Base-by-base conservation (phyloP, 116 monocot species). In the Dioscorea cayenensis region DNA sequence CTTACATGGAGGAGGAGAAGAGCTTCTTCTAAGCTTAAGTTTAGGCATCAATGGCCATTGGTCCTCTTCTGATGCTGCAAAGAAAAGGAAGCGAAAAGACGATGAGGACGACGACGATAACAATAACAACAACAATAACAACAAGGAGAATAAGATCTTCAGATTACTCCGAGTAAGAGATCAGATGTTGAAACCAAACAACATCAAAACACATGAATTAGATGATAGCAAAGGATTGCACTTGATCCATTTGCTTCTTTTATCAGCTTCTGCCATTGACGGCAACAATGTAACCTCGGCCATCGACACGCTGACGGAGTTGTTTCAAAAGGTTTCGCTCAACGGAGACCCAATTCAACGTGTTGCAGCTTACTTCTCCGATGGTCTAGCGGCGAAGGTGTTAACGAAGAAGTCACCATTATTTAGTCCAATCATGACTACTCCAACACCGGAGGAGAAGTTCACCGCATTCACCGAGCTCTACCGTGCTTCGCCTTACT, bases 261-360 rank as follows among this genome's bases (percentile, higher is more conserved):
- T 68, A 1, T 68, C 80, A 2, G 89, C 83, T 27, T 59, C 77
- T 5, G 71, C 85, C 2, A 50, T 78, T 3, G 80, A 78, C 61
- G 35, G 48, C 1, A 58, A 69, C 37, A 51, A 85, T 68, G 17
- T 16, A 6, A 29, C 7, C 58, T 64, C 78, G 0, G 76, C 89
- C 1, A 25, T 67, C 18, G 66, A 75, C 11, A 67, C 74, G 0
- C 68, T 88, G 17, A 48, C 22, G 2, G 78, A 83, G 28, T 23
- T 89, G 9, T 85, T 83, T 72, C 71, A 66, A 14, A 62, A 32
- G 28, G 70, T 73, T 8, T 86, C 89, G 7, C 23, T 81, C 3
- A 67, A 61, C 10, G 82, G 85, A 28, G 83, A 85, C 14, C 81
- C 83, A 10, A 83, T 81, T 10, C 85, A 89, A 38, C 36, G 89